phyloP scores from a whole-genome alignment of 257 asterid species.

The Nicotiana paniculata region DNA sequence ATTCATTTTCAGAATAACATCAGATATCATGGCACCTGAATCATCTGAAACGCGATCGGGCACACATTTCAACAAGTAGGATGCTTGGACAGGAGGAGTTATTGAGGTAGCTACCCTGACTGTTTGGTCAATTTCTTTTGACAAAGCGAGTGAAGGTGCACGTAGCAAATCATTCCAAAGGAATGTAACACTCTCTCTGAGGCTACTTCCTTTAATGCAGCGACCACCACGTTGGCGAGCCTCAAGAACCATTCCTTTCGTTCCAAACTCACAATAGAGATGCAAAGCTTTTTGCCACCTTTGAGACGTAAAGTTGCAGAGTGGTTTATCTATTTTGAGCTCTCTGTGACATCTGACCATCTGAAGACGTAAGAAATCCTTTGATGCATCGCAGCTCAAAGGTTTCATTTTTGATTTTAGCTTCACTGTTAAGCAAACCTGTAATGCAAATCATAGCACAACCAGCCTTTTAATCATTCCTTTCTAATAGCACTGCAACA shows the following conservation, averaged over 20 bases:
- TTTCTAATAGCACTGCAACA: neutral
- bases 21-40: constrained; percentile 92
- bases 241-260: constrained; percentile 68
- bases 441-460: constrained; percentile 16
- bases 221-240: constrained; percentile 51
- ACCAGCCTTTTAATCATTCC: neutral
- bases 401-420: constrained; percentile 19
- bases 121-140: constrained; percentile 37
- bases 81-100: constrained; percentile 87
- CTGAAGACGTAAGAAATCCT: constrained; percentile 61
- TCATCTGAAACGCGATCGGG: constrained; percentile 89
- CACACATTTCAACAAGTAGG: constrained; percentile 81
- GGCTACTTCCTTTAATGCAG: constrained; percentile 54
- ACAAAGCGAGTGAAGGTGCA: constrained; percentile 59
- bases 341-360: constrained; percentile 63
- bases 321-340: constrained; percentile 57
- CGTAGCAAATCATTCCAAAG: constrained; percentile 81
- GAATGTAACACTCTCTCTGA: constrained; percentile 34
- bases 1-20: constrained; percentile 75
- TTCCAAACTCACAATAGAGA: constrained; percentile 79
- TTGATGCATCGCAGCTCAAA: constrained; percentile 24
- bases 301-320: constrained; percentile 35
- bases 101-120: constrained; percentile 52
- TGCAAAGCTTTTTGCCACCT: constrained; percentile 71
- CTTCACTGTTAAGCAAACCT: constrained; percentile 62